Conservation (phyloP, 1,284 basidiomycete species). For the Leccinum huronense region DNA sequence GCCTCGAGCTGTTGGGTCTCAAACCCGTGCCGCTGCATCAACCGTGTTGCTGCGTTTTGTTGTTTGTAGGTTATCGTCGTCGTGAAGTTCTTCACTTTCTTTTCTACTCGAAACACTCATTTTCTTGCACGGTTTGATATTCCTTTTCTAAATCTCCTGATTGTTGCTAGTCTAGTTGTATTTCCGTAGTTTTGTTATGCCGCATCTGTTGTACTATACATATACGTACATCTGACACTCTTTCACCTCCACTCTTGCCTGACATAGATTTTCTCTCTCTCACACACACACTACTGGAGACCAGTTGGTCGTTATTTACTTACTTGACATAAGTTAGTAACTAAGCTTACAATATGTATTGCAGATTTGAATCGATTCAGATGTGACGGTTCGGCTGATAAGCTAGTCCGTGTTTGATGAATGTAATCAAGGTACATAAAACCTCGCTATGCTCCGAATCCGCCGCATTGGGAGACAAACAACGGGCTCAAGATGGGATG, state of each 20-base stretch:
- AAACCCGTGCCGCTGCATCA: background rate
- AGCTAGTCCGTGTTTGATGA: too few relatives aligned
- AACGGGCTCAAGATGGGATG: background rate
- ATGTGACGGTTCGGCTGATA: background rate
- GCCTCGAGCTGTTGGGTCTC: background rate
- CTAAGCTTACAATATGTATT: background rate
- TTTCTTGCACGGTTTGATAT: background rate
- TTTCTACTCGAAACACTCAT: background rate
- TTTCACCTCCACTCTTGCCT: background rate
- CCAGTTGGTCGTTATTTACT: background rate
- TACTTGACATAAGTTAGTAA: too few relatives aligned
- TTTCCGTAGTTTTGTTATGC: background rate
- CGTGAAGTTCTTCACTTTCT: background rate
- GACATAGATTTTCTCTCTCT: background rate
- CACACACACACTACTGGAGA: background rate
- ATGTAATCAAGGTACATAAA: too few relatives aligned
- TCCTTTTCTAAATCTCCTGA: background rate
- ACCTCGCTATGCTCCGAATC: background rate
- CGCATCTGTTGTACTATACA: background rate
- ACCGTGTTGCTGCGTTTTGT: background rate
- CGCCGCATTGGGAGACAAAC: background rate
- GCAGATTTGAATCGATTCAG: background rate
- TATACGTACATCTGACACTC: background rate
- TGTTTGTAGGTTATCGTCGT: slow-evolving; percentile 1
- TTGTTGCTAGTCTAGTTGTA: background rate